Base-by-base conservation (phyloP, 495 filamentous ascomycete species). In the Penicillium taxi region DNA sequence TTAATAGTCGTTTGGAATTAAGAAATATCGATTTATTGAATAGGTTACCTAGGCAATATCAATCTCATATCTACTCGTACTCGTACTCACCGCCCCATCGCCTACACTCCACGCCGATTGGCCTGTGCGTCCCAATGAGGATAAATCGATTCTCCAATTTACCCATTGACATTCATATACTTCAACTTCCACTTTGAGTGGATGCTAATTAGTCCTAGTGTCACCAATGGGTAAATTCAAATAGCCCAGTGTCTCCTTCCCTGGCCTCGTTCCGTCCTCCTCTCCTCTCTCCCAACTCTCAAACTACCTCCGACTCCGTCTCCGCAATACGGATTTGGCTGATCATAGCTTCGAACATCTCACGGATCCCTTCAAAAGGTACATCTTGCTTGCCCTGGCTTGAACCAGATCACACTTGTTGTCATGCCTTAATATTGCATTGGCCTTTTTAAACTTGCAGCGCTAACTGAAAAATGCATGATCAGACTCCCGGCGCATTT, bases 181-280 rank as follows among this genome's bases (percentile, higher is more conserved):
- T 30, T 22, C 24, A 5, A 24, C 12, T 17, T 11, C 4, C 21
- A 16, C 39, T 1, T 21, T 22, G 15, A 36, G 37, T 36, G 27
- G 17, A 37, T 35, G 32, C 26, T 21, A 35, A 19, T 21, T 35
- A 16, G 18, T 33, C 36, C 26, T 17, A 14, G 12, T 21, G 29
- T 42, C 27, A 42, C 42, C 47, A 42, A 50, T 50, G 47, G 42
- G 39, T 37, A 6, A 19, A 33, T 40, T 19, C 30, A 6, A 37
- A 4, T 50, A 26, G 43, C 39, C 35, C 25, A 35, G 35, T 37
- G 23, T 46, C 43, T 33, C 9, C 31, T 39, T 31, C 33, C 26
- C 20, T 46, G 41, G 37, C 39, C 39, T 42, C n/a, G n/a, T n/a
- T n/a, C n/a, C n/a, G n/a, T n/a, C n/a, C n/a, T 35, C 42, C 34